phyloP scores from a whole-genome alignment of 768 basidiomycete species.

The Russula griseocarnosa region DNA sequence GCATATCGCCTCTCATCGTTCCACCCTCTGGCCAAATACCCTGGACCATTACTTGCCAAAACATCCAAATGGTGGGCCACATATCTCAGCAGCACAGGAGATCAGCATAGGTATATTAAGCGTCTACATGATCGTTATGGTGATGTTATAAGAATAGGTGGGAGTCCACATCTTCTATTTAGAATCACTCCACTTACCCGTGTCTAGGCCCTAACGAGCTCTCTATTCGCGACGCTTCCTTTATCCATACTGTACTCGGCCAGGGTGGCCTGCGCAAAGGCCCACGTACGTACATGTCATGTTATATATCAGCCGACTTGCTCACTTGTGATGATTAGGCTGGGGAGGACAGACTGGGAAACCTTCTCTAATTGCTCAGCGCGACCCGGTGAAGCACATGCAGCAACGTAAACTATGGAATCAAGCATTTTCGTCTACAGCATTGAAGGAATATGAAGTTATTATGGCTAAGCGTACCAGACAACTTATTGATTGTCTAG shows the following conservation, averaged over 20 bases:
- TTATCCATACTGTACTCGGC: conserved; percentile 10
- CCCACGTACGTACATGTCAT: conserved; percentile 9
- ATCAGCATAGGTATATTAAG: conserved; percentile 34
- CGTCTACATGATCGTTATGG: conserved; percentile 37
- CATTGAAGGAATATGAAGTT: conserved; percentile 43
- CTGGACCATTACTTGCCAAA: conserved; percentile 45
- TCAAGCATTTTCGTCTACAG: conserved; percentile 40
- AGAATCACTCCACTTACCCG: neutral
- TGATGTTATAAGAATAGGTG: conserved; percentile 39
- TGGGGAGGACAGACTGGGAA: conserved; percentile 14
- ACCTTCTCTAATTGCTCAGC: conserved; percentile 33
- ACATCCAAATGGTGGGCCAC: conserved; percentile 42
- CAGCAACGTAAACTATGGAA: conserved; percentile 44
- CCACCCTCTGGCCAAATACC: conserved; percentile 50
- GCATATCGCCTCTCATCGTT: conserved; percentile 49
- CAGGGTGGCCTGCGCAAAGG: conserved; percentile 25
- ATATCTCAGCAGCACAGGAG: conserved; percentile 38
- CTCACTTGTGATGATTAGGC: neutral
- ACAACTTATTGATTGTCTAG: conserved; percentile 34
- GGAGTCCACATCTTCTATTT: conserved; percentile 4
- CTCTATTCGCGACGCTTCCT: conserved; percentile 14
- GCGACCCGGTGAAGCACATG: conserved; percentile 38
- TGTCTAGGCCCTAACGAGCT: conserved; percentile 17
- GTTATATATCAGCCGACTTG: too few species aligned
- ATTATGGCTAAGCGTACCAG: conserved; percentile 36